A percentile compares a stretch with the other conserved stretches of the same genome.
phyloP scores from a whole-genome alignment of 2,329 filamentous ascomycete species.

The Ophiognomonia clavigignenti-juglandacearum region DNA sequence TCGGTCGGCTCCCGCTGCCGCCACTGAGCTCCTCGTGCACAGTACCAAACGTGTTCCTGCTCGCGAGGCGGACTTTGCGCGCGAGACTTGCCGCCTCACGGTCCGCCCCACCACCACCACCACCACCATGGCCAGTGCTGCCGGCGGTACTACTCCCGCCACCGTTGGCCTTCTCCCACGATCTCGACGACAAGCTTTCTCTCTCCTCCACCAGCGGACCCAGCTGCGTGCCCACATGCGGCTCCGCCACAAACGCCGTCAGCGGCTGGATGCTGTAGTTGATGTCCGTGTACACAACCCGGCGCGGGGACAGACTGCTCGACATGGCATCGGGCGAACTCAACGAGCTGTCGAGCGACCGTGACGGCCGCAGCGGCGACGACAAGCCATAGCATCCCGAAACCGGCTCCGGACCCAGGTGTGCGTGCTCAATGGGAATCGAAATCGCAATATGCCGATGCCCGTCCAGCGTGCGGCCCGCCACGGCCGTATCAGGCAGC shows the following conservation, averaged over 20 bases:
- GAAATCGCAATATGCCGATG: constrained; percentile 58
- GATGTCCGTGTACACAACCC: not conserved
- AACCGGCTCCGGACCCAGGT: constrained; percentile 31
- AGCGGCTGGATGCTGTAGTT: constrained; percentile 1
- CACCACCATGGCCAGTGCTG: too few species aligned
- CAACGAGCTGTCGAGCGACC: constrained; percentile 1
- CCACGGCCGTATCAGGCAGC: constrained; percentile 52
- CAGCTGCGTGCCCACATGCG: constrained; percentile 19
- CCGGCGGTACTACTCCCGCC: not conserved
- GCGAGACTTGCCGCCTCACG: constrained; percentile 27
- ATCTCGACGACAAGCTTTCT: constrained; percentile 23
- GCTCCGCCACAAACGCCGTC: constrained; percentile 7
- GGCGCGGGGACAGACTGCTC: not conserved
- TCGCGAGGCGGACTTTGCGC: constrained; percentile 7
- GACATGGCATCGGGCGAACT: too few species aligned
- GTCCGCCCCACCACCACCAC: too few species aligned
- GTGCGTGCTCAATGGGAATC: constrained; percentile 48
- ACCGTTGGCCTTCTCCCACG: constrained; percentile 1
- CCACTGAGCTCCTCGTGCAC: constrained; percentile 20
- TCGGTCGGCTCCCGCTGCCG: too few species aligned
- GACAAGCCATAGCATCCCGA: constrained; percentile 21
- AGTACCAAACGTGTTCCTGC: constrained; percentile 11
- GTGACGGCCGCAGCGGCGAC: not conserved
- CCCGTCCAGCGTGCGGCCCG: constrained; percentile 47
- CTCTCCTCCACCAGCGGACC: constrained; percentile 31